Evolutionary conservation across 768 basidiomycete species (phyloP), one percentile per base, ranked within the genome.

Genomic region (Gyrodon lividus): DNA sequence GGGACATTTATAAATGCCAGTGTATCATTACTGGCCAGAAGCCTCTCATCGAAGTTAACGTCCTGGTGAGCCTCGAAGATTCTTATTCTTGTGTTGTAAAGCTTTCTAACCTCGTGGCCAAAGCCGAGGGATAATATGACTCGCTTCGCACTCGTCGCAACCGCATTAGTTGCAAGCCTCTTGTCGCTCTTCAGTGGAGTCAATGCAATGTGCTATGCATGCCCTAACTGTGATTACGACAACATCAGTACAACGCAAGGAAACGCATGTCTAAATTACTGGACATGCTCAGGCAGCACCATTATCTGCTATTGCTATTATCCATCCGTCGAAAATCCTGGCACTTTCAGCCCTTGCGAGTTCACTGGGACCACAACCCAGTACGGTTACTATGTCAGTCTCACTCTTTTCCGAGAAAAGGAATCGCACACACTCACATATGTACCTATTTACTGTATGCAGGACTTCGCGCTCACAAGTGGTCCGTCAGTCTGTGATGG

Each of bases 261-360:
- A 7, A 38, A 54, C 14, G 51, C 46, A 34, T 33, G 52, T 14
- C 55, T 55, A 31, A 43, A 48, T 13, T 48, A 40, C 30, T 55
- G 53, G 53, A 56, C 46, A 4, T 56, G 52, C 22, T 48, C 52
- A 2, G 55, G 37, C 28, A 16, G 38, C 17, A 31, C 35, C 16
- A 39, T 56, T 23, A 55, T 46, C 7, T 55, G 54, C 16, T 56
- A 55, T 33, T 55, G 54, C 16, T 56, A 55, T 33, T 56, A 56
- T 26, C 53, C 53, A 12, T 55, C 43, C 0, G 52, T 48, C 30
- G 42, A 56, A 28, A 42, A 56, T 26, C 53, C 53, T 8, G 52
- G 52, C 12, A 56, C 54, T 5, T 48, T 55, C 51, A 55, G 24
- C 12, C 41, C 35, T 6, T 55, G 54, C n/a, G 28, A 35, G n/a